These are phyloP conservation scores for Amylostereum areolatum DNA, from an alignment of 1,284 basidiomycete genomes.

Conservation along the genomic window DNA sequence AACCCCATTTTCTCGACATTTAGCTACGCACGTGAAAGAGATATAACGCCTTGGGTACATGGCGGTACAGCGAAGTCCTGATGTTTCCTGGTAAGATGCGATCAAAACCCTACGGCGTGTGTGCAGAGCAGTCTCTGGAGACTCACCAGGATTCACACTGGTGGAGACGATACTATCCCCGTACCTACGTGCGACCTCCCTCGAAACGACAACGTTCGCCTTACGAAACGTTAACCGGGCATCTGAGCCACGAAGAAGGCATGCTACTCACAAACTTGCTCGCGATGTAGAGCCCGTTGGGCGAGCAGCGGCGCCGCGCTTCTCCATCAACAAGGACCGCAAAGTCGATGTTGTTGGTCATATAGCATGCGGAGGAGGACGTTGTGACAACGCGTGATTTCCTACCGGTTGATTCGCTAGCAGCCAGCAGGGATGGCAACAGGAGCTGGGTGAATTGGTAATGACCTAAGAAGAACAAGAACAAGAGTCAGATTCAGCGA, in stretches of 20 bases:
- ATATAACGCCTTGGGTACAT: background rate
- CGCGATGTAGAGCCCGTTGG: conserved; percentile 11
- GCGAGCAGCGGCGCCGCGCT: background rate
- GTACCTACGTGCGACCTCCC: conserved; percentile 22
- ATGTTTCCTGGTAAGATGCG: background rate
- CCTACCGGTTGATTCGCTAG: background rate
- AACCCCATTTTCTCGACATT: conserved; percentile 10
- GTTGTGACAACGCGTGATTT: conserved; percentile 34
- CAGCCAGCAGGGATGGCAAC: background rate
- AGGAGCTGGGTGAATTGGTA: conserved; percentile 6
- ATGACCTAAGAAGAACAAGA: conserved; percentile 10
- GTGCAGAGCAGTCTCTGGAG: conserved; percentile 18
- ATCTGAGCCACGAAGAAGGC: background rate
- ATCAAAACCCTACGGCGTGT: conserved; percentile 13
- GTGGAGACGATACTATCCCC: conserved; percentile 13
- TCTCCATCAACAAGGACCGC: conserved; percentile 24
- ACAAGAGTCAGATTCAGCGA: background rate
- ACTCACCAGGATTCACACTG: conserved; percentile 15
- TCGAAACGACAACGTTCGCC: conserved; percentile 33
- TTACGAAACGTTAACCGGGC: conserved; percentile 5
- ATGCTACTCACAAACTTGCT: conserved; percentile 33
- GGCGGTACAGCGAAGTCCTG: conserved; percentile 3
- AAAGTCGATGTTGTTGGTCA: conserved; percentile 20
- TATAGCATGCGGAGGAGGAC: conserved; percentile 27
- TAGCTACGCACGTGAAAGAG: background rate